Base-by-base conservation (phyloP, 1,139 yeast genomes). In the Hansenula sp. region DNA sequence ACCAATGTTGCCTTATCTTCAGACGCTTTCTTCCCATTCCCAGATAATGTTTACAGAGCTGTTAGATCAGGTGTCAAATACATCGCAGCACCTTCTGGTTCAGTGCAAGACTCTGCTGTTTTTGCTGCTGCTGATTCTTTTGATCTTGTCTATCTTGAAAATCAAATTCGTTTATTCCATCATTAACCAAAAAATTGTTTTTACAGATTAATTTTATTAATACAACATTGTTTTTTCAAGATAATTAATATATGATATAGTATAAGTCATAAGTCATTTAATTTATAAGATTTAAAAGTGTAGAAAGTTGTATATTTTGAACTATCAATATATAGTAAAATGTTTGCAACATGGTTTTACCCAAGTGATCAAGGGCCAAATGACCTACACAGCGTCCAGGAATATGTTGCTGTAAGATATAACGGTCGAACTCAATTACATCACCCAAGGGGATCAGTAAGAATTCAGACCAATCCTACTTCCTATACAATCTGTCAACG, bases 1-100 rank as follows among this genome's bases (percentile, higher is more conserved):
- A 77, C 70, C 45, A 81, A 86, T 55, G 98, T 94, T 45, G 90
- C 97, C 10, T 75, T 89, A 56, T 84, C 97, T 16, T 88, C 97
- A 4, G 98, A 92, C 65, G 98, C 98, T 31, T 92, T 92, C 79
- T 92, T 92, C 95, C 98, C 98, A 69, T 92, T 92, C 92, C 95
- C 97, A 51, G 98, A 92, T 68, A 92, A 94, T 61, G 96, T 94
- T 55, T 89, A 90, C 79, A 80, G 98, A 66, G 97, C 97, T 47
- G 96, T 82, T 42, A 82, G 87, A 72, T 84, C 95, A 21, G 98
- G 98, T 64, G 98, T 89, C 56, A 88, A 86, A 68, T 92, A 72
- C 70, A 76, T 92, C 60, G 95, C 96, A 56, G 98, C 98, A 40
- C 96, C 98, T 47, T 79, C 95, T 40, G 98, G 98, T 40, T 88